Conservation (phyloP, 2,329 filamentous ascomycete genomes). For the Aspergillus glaucus region DNA sequence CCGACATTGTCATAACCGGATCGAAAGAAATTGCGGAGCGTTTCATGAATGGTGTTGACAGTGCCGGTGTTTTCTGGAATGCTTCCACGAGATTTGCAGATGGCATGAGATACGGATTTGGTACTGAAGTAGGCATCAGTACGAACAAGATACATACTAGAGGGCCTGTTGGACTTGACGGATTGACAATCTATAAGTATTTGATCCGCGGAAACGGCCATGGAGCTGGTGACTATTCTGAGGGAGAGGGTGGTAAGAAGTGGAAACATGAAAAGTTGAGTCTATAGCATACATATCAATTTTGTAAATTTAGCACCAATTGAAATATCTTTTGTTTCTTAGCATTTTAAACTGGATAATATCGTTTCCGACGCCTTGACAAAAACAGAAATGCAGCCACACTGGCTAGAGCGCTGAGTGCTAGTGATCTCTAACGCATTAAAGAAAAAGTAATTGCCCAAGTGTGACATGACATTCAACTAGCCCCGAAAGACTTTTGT, state of each 20-base stretch:
- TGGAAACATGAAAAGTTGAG: slow-evolving; percentile 53
- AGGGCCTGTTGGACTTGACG: slow-evolving; percentile 88
- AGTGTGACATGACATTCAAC: neutral
- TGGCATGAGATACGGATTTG: slow-evolving; percentile 95
- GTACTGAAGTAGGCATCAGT: slow-evolving; percentile 95
- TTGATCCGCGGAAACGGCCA: slow-evolving; percentile 79
- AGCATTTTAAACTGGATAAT: neutral
- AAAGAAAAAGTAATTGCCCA: slow-evolving; percentile 1
- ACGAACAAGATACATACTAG: slow-evolving; percentile 97
- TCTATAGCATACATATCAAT: slow-evolving; percentile 1
- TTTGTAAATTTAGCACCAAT: neutral
- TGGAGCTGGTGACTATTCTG: slow-evolving; percentile 64
- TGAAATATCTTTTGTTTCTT: neutral
- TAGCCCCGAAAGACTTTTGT: neutral
- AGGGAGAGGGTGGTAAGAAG: slow-evolving; percentile 46
- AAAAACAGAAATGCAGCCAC: neutral
- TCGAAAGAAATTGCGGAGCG: slow-evolving; percentile 61
- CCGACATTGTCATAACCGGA: slow-evolving; percentile 78
- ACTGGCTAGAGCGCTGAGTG: neutral
- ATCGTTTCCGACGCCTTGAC: neutral
- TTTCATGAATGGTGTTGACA: slow-evolving; percentile 82
- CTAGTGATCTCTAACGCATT: neutral
- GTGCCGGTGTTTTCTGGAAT: slow-evolving; percentile 94
- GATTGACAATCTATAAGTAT: slow-evolving; percentile 97
- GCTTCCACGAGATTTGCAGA: slow-evolving; percentile 90